Evolutionary conservation across 345 rosid species (phyloP).

Genomic region (Eucalyptus tenuipes): DNA sequence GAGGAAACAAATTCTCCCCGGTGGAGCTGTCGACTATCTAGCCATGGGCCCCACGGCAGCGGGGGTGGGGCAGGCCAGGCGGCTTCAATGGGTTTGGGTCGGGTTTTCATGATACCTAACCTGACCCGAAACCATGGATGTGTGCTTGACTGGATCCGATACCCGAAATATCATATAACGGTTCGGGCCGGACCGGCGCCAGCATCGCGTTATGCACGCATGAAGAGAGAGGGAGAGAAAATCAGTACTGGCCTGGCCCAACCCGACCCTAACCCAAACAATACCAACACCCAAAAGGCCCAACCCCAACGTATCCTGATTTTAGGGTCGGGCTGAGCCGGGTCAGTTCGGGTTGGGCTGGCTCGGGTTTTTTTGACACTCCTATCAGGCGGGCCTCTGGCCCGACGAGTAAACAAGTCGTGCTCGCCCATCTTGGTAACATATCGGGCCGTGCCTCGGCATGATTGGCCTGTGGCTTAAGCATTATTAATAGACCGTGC

Average conservation of each 20-base stretch:
- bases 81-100: no score
- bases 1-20: background rate
- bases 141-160: no score
- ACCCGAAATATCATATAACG: background rate
- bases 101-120: no score
- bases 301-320: no score
- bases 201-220: background rate
- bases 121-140: no score
- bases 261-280: no score
- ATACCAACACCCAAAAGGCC: no score
- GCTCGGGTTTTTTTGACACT: no score
- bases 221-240: background rate
- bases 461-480: background rate
- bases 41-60: background rate
- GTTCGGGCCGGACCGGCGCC: rapidly evolving
- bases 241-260: no score
- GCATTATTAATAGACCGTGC: background rate
- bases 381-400: background rate
- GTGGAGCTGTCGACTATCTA: background rate
- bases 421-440: background rate
- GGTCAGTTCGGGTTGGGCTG: no score
- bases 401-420: background rate
- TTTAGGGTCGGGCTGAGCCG: no score
- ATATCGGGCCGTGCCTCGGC: background rate
- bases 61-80: background rate